Evolutionary conservation across 345 rosid genomes (phyloP).

Genomic region (Brassica cretica): DNA sequence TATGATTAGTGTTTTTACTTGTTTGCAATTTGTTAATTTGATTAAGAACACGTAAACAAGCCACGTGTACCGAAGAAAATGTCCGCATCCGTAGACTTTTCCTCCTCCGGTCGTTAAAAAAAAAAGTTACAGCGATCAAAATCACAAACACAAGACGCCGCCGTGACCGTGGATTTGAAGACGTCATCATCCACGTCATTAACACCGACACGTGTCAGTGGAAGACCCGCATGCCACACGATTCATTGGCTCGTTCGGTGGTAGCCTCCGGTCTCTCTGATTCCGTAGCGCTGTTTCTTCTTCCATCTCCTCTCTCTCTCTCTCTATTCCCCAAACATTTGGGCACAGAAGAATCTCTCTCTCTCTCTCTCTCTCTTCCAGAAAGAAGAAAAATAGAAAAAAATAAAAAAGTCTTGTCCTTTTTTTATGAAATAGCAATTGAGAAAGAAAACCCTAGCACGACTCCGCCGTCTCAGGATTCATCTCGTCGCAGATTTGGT

Average conservation of each 20-base stretch:
- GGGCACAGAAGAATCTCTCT: slow-evolving; percentile 15
- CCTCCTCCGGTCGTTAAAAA: slow-evolving; percentile 2
- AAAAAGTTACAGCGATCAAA: slow-evolving; percentile 8
- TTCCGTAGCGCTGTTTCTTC: slow-evolving; percentile 1
- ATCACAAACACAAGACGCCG: background rate
- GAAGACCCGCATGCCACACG: slow-evolving; percentile 22
- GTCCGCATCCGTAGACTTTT: slow-evolving; percentile 24
- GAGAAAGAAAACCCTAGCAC: slow-evolving; percentile 47
- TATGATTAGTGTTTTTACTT: background rate
- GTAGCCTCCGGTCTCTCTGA: slow-evolving; percentile 38
- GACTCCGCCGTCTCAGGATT: slow-evolving; percentile 47
- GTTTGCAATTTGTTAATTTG: background rate
- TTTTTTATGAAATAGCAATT: slow-evolving; percentile 29
- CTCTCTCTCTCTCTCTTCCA: slow-evolving; percentile 31
- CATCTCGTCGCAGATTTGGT: slow-evolving; percentile 2
- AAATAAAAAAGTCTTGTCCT: slow-evolving; percentile 30
- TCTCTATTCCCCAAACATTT: background rate
- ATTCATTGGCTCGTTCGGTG: slow-evolving; percentile 39
- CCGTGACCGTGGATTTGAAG: slow-evolving; percentile 18
- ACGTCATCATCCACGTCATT: slow-evolving; percentile 16
- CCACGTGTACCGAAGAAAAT: slow-evolving; percentile 12
- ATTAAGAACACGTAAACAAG: slow-evolving; percentile 1
- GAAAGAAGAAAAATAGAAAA: background rate
- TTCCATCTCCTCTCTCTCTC: background rate
- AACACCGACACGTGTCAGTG: slow-evolving; percentile 41